Evolutionary conservation across 2,329 filamentous ascomycete genomes (phyloP), one percentile per base, ranked within the genome.

Genomic region (Cladosporium sp.): DNA sequence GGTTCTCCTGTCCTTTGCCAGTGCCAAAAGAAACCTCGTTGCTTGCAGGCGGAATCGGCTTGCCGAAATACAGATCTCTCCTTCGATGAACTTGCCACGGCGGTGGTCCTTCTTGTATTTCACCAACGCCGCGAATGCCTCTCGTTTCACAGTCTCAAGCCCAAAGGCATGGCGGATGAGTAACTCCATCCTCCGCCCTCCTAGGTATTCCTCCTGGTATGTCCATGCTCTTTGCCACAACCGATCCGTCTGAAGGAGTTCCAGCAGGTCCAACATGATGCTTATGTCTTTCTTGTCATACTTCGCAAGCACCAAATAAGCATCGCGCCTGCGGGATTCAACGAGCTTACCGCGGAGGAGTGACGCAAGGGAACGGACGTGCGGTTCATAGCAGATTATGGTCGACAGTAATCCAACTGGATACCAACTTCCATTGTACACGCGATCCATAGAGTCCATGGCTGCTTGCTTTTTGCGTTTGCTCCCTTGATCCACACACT

Each of bases 361-460:
- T 8, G 31, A 33, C 10, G 31, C 31, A 8, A 33, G 31, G 10
- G 31, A 33, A 33, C 31, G 2, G 2, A 33, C 31, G 10, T 33
- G 31, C 31, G 31, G 11, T 31, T 33, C 12, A 29, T 11, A 8
- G 35, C 12, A 18, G 31, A 21, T 7, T 46, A 1, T 21, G 18
- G 5, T 64, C 61, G 33, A 35, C 16, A 65, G 16, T 2, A 65
- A 12, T 1, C 55, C 63, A 3, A 65, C n/a, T 3, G 63, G 56
- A 23, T 44, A 44, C 1, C 7, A 10, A 10, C 63, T 65, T 1
- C 16, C 28, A 10, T 8, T 12, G 40, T 65, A 65, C 1, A 65
- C 56, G 12, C 31, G 55, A n/a, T 65, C 63, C 63, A 61, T 61
- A 3, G 63, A 65, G 40, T 65, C 33, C 33, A 65, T 59, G 1